phyloP scores from a whole-genome alignment of 2,329 filamentous ascomycete species.

The Hymenotorrendiella dingleyae region DNA sequence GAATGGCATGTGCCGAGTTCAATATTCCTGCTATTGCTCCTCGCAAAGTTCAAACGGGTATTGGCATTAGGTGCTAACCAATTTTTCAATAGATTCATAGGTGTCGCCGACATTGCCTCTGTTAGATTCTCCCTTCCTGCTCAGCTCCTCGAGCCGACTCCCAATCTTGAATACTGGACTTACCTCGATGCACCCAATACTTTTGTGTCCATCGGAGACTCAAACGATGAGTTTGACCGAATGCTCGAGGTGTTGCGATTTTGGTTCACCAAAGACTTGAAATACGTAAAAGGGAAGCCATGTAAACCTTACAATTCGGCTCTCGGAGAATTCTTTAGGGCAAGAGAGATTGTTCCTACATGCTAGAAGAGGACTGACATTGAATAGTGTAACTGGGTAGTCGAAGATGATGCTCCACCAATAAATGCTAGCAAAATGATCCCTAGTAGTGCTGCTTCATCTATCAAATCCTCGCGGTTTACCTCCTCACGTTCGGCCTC shows the following conservation, averaged over 20 bases:
- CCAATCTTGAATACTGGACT: constrained; percentile 98
- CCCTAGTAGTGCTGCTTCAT: constrained; percentile 25
- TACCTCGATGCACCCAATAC: constrained; percentile 94
- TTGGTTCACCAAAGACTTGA: constrained; percentile 98
- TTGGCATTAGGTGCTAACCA: constrained; percentile 10
- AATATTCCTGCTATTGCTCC: too few species aligned
- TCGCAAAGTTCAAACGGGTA: too few species aligned
- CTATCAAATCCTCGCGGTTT: constrained; percentile 22
- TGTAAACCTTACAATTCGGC: constrained; percentile 99
- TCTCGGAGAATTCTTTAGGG: constrained; percentile 93
- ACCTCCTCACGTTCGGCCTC: constrained; percentile 22
- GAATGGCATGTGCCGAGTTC: too few species aligned
- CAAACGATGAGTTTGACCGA: constrained; percentile 83
- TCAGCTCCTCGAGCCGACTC: constrained; percentile 90
- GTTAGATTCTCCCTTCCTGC: constrained; percentile 95
- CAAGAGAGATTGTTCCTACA: constrained; percentile 38
- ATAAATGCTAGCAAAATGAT: constrained; percentile 36
- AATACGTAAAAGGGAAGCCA: constrained; percentile 97
- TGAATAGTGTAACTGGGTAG: constrained; percentile 85
- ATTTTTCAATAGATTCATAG: constrained; percentile 67
- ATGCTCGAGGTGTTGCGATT: constrained; percentile 94
- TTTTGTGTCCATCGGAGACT: constrained; percentile 77
- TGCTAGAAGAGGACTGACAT: not conserved
- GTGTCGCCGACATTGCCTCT: constrained; percentile 88
- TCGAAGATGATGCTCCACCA: constrained; percentile 68